phyloP scores from a whole-genome alignment of 805 yeast genomes.

The Trichomonascus vanleenenianus region DNA sequence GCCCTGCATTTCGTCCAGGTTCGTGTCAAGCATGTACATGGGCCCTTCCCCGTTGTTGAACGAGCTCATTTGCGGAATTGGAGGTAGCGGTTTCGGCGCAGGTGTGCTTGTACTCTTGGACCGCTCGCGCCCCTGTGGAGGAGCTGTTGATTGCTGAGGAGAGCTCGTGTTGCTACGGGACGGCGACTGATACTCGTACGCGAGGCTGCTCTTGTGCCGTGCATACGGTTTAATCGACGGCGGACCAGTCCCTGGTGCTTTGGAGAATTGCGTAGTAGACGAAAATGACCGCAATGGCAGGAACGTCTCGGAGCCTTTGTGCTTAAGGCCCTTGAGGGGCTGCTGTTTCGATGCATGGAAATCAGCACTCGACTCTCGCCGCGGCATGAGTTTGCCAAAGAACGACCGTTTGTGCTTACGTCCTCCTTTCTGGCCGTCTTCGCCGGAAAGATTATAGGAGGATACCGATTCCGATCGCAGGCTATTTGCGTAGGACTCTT shows the following conservation, averaged over 20 bases:
- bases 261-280: not conserved
- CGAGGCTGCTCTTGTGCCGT: not conserved
- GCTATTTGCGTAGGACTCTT: conserved; percentile 3
- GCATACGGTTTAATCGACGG: not conserved
- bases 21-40: conserved; percentile 34
- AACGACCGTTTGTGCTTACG: conserved; percentile 10
- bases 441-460: conserved; percentile 12
- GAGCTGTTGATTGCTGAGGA: no score
- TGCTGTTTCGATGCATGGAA: conserved; percentile 1
- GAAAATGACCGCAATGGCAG: conserved; percentile 3
- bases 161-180: no score
- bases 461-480: conserved; percentile 14
- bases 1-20: conserved; percentile 44
- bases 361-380: conserved; percentile 17
- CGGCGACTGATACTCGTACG: not conserved
- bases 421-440: conserved; percentile 1
- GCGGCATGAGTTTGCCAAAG: conserved; percentile 14
- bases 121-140: no score
- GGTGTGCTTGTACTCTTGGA: no score
- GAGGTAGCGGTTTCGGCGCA: no score
- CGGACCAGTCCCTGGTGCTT: not conserved
- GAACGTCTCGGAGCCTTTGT: conserved; percentile 7
- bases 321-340: conserved; percentile 1
- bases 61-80: no score
- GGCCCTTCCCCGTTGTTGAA: not conserved